Percentiles rank a stretch among this genome's conserved stretches.
Evolutionary conservation across 306 rosid species (phyloP).

Genomic region (Macrotyloma uniflorum): DNA sequence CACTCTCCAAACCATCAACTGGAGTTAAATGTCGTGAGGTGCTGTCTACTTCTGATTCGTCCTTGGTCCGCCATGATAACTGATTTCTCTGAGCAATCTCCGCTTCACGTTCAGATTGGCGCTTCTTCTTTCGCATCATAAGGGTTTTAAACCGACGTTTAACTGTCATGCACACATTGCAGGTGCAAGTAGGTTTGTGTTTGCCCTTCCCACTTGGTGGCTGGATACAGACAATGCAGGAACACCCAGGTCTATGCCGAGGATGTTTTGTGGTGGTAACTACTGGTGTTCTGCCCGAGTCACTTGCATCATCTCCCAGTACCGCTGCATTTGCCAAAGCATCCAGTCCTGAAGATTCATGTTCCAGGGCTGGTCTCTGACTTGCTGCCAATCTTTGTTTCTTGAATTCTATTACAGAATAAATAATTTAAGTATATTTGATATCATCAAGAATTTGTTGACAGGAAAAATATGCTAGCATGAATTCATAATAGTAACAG

Average conservation of each 20-base stretch:
- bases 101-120: slow-evolving; percentile 97
- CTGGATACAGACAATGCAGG: slow-evolving; percentile 99
- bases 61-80: slow-evolving; percentile 60
- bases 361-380: slow-evolving; percentile 60
- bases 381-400: slow-evolving; percentile 58
- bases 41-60: slow-evolving; percentile 81
- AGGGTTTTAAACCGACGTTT: slow-evolving; percentile 95
- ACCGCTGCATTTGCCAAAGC: slow-evolving; percentile 92
- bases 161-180: slow-evolving; percentile 94
- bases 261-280: slow-evolving; percentile 96
- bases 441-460: slow-evolving; percentile 12
- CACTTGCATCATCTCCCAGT: slow-evolving; percentile 73
- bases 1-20: slow-evolving; percentile 65
- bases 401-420: slow-evolving; percentile 70
- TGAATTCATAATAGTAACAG: neutral
- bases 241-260: slow-evolving; percentile 98
- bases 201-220: slow-evolving; percentile 99
- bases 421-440: slow-evolving; percentile 14
- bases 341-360: slow-evolving; percentile 84
- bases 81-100: slow-evolving; percentile 88
- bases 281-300: slow-evolving; percentile 63
- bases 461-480: neutral
- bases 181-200: slow-evolving; percentile 96
- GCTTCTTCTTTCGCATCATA: slow-evolving; percentile 95
- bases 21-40: slow-evolving; percentile 65